phyloP scores from a whole-genome alignment of 2,329 filamentous ascomycete species.

The Cladophialophora chaetospira region DNA sequence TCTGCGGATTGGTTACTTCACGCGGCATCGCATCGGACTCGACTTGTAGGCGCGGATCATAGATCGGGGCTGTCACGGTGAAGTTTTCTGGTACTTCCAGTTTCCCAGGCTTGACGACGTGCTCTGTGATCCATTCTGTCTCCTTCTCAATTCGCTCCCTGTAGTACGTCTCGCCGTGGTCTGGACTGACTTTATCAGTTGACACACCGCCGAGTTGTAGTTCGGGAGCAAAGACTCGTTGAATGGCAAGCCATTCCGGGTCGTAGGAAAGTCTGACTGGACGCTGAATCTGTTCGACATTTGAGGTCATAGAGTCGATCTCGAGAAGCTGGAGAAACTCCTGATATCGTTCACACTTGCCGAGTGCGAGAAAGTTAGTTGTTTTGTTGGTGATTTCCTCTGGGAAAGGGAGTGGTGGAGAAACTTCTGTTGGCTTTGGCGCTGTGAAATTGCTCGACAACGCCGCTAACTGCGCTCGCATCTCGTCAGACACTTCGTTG shows the following conservation, averaged over 20 bases:
- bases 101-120: slow-evolving; percentile 65
- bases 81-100: slow-evolving; percentile 79
- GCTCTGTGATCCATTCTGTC: slow-evolving; percentile 75
- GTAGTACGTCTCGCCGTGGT: slow-evolving; percentile 72
- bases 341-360: slow-evolving; percentile 81
- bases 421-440: slow-evolving; percentile 40
- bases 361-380: slow-evolving; percentile 84
- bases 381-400: slow-evolving; percentile 72
- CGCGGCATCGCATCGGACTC: slow-evolving; percentile 64
- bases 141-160: slow-evolving; percentile 67
- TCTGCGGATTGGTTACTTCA: slow-evolving; percentile 89
- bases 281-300: slow-evolving; percentile 36
- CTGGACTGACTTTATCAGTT: slow-evolving; percentile 53
- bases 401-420: slow-evolving; percentile 66
- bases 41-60: slow-evolving; percentile 61
- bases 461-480: slow-evolving; percentile 74
- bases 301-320: slow-evolving; percentile 53
- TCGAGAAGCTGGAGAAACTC: slow-evolving; percentile 81
- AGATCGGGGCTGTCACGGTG: slow-evolving; percentile 70
- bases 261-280: slow-evolving; percentile 76
- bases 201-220: slow-evolving; percentile 67
- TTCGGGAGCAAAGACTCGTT: slow-evolving; percentile 71
- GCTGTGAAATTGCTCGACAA: slow-evolving; percentile 60
- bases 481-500: slow-evolving; percentile 57
- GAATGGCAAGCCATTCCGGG: slow-evolving; percentile 93